phyloP scores from a whole-genome alignment of 2,329 filamentous ascomycete genomes.

The Diaporthe eres region DNA sequence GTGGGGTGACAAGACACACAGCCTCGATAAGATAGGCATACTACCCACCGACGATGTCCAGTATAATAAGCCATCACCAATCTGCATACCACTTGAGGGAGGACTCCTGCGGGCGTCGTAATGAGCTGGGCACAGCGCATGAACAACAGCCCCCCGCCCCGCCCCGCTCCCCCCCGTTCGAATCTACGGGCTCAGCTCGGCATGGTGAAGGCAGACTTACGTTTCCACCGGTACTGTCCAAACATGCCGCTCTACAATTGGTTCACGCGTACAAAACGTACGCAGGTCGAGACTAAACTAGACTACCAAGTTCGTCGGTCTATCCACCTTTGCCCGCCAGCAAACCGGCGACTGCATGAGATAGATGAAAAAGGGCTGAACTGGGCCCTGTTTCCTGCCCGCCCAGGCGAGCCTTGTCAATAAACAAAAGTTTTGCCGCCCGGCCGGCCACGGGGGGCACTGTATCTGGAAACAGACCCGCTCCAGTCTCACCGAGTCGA shows the following conservation, averaged over 20 bases:
- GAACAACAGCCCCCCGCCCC: background rate
- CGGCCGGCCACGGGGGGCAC: background rate
- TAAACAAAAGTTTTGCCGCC: slow-evolving; percentile 15
- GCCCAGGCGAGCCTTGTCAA: background rate
- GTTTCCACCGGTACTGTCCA: background rate
- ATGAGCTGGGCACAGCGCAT: slow-evolving; percentile 15
- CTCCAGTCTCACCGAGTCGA: background rate
- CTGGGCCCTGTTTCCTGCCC: background rate
- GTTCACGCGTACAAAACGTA: background rate
- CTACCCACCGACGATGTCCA: background rate
- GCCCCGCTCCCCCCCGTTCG: background rate
- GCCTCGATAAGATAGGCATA: background rate
- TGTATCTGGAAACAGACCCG: slow-evolving; percentile 21
- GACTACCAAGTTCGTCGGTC: background rate
- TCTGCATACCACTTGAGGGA: background rate
- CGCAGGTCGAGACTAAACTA: background rate
- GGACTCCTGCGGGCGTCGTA: slow-evolving; percentile 8
- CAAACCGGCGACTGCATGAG: background rate
- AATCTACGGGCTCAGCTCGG: slow-evolving; percentile 7
- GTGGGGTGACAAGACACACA: background rate
- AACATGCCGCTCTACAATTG: background rate
- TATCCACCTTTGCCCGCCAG: background rate
- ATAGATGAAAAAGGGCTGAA: slow-evolving; percentile 26
- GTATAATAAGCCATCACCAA: background rate
- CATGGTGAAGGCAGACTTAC: background rate